Percentiles rank a stretch among this genome's conserved stretches.
These are phyloP conservation scores for Syncephalastrum sp. DNA, from an alignment of 371 early-diverging fungal species.

Conservation along the genomic window DNA sequence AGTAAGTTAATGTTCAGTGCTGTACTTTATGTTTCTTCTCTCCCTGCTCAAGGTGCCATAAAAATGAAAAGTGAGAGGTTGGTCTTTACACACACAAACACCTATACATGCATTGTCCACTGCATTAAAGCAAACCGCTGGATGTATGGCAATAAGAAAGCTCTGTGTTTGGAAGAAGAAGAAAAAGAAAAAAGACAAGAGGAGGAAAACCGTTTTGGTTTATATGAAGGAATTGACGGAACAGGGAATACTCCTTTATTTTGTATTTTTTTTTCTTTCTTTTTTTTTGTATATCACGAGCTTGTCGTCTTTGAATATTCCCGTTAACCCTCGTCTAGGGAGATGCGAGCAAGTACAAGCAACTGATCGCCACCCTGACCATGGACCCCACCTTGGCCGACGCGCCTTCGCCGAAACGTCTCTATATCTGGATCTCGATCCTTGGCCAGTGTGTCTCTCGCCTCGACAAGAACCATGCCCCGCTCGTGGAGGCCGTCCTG, in stretches of 20 bases:
- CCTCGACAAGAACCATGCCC: slow-evolving; percentile 51
- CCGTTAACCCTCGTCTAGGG: slow-evolving; percentile 33
- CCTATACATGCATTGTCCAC: background rate
- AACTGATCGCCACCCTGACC: slow-evolving; percentile 47
- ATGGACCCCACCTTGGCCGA: slow-evolving; percentile 41
- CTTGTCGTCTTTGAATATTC: background rate
- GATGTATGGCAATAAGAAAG: slow-evolving; percentile 2
- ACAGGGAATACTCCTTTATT: slow-evolving; percentile 12
- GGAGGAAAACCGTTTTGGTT: background rate
- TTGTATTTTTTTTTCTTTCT: slow-evolving; percentile 12
- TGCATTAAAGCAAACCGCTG: background rate
- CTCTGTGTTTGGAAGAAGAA: slow-evolving; percentile 2
- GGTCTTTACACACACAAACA: slow-evolving; percentile 1
- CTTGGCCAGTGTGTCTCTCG: slow-evolving; percentile 58
- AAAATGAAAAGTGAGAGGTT: background rate
- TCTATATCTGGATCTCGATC: slow-evolving; percentile 52
- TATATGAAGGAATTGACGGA: slow-evolving; percentile 30
- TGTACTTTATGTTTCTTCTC: slow-evolving; percentile 10
- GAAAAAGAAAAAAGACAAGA: slow-evolving; percentile 6
- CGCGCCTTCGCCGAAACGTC: slow-evolving; percentile 46
- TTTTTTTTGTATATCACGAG: slow-evolving; percentile 10
- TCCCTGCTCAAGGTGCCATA: slow-evolving; percentile 5
- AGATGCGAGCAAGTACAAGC: slow-evolving; percentile 46
- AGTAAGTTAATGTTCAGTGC: slow-evolving; percentile 32
- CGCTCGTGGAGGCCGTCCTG: slow-evolving; percentile 73